Base-by-base conservation (phyloP, 2,329 filamentous ascomycete genomes). In the Fusarium compactum region DNA sequence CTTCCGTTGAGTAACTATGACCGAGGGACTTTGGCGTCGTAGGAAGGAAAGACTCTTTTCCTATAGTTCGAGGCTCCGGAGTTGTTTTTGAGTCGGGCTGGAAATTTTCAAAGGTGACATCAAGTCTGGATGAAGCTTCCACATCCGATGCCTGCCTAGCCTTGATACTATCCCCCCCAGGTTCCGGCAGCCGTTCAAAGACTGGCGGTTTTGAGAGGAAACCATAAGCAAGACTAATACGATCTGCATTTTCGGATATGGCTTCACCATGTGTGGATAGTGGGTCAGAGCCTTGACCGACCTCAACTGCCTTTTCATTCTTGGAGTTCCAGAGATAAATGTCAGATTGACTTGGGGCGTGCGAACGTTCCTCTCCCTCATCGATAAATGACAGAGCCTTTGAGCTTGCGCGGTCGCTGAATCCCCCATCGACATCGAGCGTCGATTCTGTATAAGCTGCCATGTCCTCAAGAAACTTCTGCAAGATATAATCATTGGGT, bases 401-500 rank as follows among this genome's bases (percentile, higher is more conserved):
- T 0, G 51, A 30, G 12, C 56, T 57, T 8, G 15, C 22, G 0
- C n/a, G 16, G 22, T 54, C 57, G 4, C 34, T 55, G 5, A 16
- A 48, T 0, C 24, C 12, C 5, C 5, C 6, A 41, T 44, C 8
- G 1, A 2, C 27, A 9, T 64, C 62, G 0, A 67, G 10, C 2
- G 45, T 48, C 18, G 29, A 8, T 32, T 70, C 58, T 0, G 67
- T 70, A 34, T 67, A 64, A 2, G 29, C 50, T 6, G 53, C 57
- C 67, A 70, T 67, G 0, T 70, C 58, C 11, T 70, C 62, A 0
- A 70, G 30, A 3, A 67, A 70, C 3, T 4, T 29, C 7, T 70
- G 67, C 0, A 70, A n/a, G 18, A 64, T 44, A 6, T 18, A 60
- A 2, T 67, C 62, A 14, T 70, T 70, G 0, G 41, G 22, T 0